Percentiles rank a stretch among this genome's conserved stretches.
Evolutionary conservation across 176 grass and related monocot genomes (phyloP).

Genomic region (Juncus inflexus): DNA sequence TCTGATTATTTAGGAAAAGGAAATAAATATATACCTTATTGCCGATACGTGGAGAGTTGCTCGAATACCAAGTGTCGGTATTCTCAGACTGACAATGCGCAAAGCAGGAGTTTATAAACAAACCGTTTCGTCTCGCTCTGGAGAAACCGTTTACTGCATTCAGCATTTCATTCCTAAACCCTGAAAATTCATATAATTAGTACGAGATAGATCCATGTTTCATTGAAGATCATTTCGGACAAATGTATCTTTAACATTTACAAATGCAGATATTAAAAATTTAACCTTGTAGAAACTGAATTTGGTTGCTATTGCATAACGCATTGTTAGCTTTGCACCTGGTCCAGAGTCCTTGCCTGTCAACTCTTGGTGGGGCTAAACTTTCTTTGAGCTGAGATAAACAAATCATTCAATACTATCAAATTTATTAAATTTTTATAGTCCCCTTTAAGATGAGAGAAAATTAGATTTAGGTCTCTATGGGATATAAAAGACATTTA

Average conservation of each 20-base stretch:
- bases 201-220: slow-evolving; percentile 4
- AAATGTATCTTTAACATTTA: background rate
- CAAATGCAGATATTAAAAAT: background rate
- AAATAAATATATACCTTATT: slow-evolving; percentile 57
- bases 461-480: no score
- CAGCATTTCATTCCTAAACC: slow-evolving; percentile 93
- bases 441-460: no score
- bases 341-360: slow-evolving; percentile 59
- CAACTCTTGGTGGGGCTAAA: slow-evolving; percentile 61
- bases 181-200: slow-evolving; percentile 32
- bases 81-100: slow-evolving; percentile 98
- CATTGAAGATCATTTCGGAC: background rate
- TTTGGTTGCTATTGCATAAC: slow-evolving; percentile 58
- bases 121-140: slow-evolving; percentile 49
- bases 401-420: background rate
- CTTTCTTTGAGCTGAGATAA: slow-evolving; percentile 76
- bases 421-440: no score
- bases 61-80: slow-evolving; percentile 74
- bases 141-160: slow-evolving; percentile 61
- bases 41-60: slow-evolving; percentile 62
- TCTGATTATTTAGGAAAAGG: no score
- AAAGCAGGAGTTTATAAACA: slow-evolving; percentile 96
- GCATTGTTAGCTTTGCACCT: slow-evolving; percentile 66
- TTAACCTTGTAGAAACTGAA: slow-evolving; percentile 82
- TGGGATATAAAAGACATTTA: background rate